These are phyloP conservation scores for Sporisorium exsertum DNA, from an alignment of 1,284 basidiomycete genomes.

Conservation along the genomic window DNA sequence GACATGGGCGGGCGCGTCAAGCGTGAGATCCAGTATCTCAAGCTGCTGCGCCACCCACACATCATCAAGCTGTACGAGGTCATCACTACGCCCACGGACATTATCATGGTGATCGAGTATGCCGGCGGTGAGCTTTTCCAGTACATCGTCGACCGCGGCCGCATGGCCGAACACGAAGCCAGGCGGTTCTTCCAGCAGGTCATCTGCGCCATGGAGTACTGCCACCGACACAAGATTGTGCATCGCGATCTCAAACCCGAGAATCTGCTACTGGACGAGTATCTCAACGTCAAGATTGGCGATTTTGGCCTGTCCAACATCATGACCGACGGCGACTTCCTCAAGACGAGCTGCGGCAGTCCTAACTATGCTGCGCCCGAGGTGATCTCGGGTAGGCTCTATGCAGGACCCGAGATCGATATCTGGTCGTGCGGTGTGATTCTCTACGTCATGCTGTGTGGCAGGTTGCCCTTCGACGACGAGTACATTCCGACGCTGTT, in stretches of 20 bases:
- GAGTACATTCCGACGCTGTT: conserved; percentile 69
- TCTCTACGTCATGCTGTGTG: conserved; percentile 68
- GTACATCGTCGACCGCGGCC: conserved; percentile 68
- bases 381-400: conserved; percentile 67
- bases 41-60: conserved; percentile 66
- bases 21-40: conserved; percentile 75
- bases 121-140: conserved; percentile 68
- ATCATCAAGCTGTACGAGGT: conserved; percentile 70
- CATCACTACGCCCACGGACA: conserved; percentile 67
- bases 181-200: conserved; percentile 69
- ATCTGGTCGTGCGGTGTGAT: conserved; percentile 69
- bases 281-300: conserved; percentile 68
- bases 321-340: conserved; percentile 69
- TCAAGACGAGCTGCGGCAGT: conserved; percentile 68
- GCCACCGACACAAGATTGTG: conserved; percentile 68
- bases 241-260: conserved; percentile 68
- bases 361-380: conserved; percentile 69
- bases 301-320: conserved; percentile 69
- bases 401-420: conserved; percentile 68
- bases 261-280: conserved; percentile 67
- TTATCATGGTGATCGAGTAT: conserved; percentile 70
- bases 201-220: conserved; percentile 67
- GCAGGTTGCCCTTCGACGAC: conserved; percentile 67
- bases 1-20: conserved; percentile 80
- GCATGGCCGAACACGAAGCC: conserved; percentile 66